Base-by-base conservation (phyloP, 306 rosid genomes). In the Pachyrhizus erosus region DNA sequence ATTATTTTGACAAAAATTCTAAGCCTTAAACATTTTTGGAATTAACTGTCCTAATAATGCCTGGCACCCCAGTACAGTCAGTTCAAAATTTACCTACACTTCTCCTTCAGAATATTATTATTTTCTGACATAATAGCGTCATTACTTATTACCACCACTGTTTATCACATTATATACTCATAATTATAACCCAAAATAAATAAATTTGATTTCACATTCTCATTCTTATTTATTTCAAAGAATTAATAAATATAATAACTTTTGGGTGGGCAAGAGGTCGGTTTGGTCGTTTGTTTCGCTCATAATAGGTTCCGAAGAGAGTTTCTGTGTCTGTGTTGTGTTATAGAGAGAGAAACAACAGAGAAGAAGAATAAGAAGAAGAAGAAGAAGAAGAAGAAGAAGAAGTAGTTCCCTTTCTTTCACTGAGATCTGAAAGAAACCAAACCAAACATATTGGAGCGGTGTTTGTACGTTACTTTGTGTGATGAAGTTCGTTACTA, bases 351-450 rank as follows among this genome's bases (percentile, higher is more conserved):
- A 61, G n/a, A 27, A 21, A 33, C 5, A 54, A 0, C 13, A 9
- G 9, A 51, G 57, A 49, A 18, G 57, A n/a, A 49, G 57, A 49
- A 17, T 31, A 23, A 9, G 34, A 27, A 40, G 18, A n/a, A 49
- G 57, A 49, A 17, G 40, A 23, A 9, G 34, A 27, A 40, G 18
- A n/a, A 51, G 57, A 49, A 18, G 57, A n/a, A 49, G 57, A 49
- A 17, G 40, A 23, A 9, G 34, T 40, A 40, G 18, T 33, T 58
- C 17, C 5, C 10, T 82, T 46, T 21, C 46, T 54, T 82, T 27
- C 40, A 37, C 69, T 76, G 76, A 88, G 87, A 83, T 87, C 88
- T 85, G 86, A 83, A 13, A 33, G 81, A 17, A 29, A 3, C 3
- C 0, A 61, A 61, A 58, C 15, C 14, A 55, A 21, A n/a, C n/a